A percentile compares a stretch with the other conserved stretches of the same genome.
Conservation (phyloP, 2,329 filamentous ascomycete species). For the Coniella vitis region DNA sequence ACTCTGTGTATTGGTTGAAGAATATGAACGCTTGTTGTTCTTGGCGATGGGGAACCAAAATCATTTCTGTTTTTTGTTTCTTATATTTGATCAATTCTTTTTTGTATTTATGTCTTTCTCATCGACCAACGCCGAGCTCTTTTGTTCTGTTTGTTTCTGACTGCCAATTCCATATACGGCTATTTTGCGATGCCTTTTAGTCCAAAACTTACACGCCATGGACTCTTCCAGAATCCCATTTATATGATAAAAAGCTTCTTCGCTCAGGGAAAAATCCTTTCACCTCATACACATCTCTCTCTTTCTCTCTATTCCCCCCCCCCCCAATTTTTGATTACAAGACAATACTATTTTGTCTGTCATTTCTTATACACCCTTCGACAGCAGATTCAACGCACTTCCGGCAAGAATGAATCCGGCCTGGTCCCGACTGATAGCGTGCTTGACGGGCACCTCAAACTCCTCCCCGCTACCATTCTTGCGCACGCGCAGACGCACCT, state of each 20-base stretch:
- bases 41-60: no score
- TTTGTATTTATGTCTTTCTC: neutral
- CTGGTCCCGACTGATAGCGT: conserved; percentile 85
- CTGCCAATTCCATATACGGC: neutral
- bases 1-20: no score
- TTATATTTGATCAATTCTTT: no score
- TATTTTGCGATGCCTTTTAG: conserved; percentile 4
- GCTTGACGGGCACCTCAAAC: conserved; percentile 68
- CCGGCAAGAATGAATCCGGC: conserved; percentile 87
- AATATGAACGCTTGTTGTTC: no score
- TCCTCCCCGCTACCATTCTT: conserved; percentile 57
- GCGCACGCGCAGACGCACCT: conserved; percentile 61
- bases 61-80: no score
- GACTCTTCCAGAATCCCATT: neutral
- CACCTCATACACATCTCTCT: no score
- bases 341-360: neutral
- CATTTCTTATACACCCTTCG: conserved; percentile 38
- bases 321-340: neutral
- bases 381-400: conserved; percentile 85
- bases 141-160: neutral
- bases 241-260: no score
- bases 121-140: conserved; percentile 1
- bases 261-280: neutral
- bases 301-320: neutral
- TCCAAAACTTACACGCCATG: conserved; percentile 1